Evolutionary conservation across 129 eudicot species (phyloP), one percentile per base, ranked within the genome.

Genomic region (Helichrysum umbraculigerum): DNA sequence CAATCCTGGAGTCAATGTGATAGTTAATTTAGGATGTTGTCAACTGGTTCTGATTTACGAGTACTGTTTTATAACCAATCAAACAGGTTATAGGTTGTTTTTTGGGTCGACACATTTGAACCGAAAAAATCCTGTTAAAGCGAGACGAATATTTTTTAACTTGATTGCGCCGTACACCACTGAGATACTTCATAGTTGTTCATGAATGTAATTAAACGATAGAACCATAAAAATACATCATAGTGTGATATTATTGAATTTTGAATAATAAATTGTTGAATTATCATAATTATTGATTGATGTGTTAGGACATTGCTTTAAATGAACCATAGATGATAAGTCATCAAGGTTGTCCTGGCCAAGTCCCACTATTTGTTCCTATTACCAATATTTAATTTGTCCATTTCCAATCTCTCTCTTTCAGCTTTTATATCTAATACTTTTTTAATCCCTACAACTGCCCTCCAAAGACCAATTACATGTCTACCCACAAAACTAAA

Each of bases 241-340:
- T 12, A 44, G 52, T 11, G 15, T 11, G 15, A 44, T 44, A 44
- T 3, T 44, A 44, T 44, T 16, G 11, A 10, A 16, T 44, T 44
- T 16, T 10, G 52, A 44, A 44, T 14, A 52, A 52, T 56, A 20
- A 19, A 6, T 56, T 17, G 61, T 56, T 56, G 61, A 56, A n/a
- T 56, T n/a, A 20, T 56, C 58, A 73, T 58, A 73, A 25, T 58
- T 21, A 35, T 66, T 29, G 10, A 37, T 47, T 66, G 54, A 17
- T 37, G 20, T 30, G 20, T 30, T 4, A 67, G 2, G 62, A 57
- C 75, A 77, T 35, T 3, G 72, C 56, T 67, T 28, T 25, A 16
- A 79, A 79, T 35, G 74, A 72, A 56, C 78, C 83, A 79, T 52
- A 52, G 74, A 73, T 57, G 74, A 73, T 57, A 22, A 52, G 79